A percentile compares a stretch with the other conserved stretches of the same genome.
These are phyloP conservation scores for Aspergillus nidulans DNA, from an alignment of 495 filamentous ascomycete genomes.

Conservation along the genomic window DNA sequence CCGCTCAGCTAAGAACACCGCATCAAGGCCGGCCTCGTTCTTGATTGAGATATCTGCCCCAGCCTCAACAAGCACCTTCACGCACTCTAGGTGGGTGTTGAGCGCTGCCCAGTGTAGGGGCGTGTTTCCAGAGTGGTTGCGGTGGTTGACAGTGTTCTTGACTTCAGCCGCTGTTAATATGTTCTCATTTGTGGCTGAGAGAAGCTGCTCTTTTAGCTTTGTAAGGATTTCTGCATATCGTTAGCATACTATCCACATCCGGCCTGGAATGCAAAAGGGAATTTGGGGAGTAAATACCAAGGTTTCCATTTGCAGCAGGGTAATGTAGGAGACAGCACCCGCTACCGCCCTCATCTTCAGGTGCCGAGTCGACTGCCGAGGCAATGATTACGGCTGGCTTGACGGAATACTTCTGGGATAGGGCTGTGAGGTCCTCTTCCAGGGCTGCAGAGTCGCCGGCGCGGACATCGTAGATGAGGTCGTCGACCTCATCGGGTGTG, in stretches of 20 bases:
- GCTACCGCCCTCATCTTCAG: slow-evolving; percentile 55
- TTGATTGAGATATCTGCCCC: slow-evolving; percentile 69
- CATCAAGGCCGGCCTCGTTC: slow-evolving; percentile 81
- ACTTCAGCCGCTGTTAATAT: neutral
- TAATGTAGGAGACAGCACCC: slow-evolving; percentile 67
- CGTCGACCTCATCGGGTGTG: slow-evolving; percentile 71
- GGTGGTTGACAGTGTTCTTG: slow-evolving; percentile 55
- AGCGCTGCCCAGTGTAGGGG: slow-evolving; percentile 87
- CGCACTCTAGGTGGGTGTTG: slow-evolving; percentile 76
- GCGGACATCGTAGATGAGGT: slow-evolving; percentile 81
- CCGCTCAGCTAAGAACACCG: slow-evolving; percentile 78
- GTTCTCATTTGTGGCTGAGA: slow-evolving; percentile 12
- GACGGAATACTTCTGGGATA: slow-evolving; percentile 51
- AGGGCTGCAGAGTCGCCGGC: slow-evolving; percentile 69
- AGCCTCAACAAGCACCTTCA: slow-evolving; percentile 67
- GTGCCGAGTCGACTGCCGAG: slow-evolving; percentile 63
- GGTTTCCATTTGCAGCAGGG: slow-evolving; percentile 82
- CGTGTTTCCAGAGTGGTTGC: slow-evolving; percentile 79
- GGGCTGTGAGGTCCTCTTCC: slow-evolving; percentile 49
- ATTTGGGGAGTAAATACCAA: slow-evolving; percentile 44
- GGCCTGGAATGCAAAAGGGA: too few relatives aligned
- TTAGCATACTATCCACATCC: slow-evolving; percentile 6
- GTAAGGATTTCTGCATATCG: slow-evolving; percentile 42
- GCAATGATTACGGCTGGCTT: slow-evolving; percentile 54
- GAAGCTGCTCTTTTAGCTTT: slow-evolving; percentile 42